A percentile compares a stretch with the other conserved stretches of the same genome.
These are phyloP conservation scores for Jatropha podagrica DNA, from an alignment of 441 rosid species.

Conservation along the genomic window DNA sequence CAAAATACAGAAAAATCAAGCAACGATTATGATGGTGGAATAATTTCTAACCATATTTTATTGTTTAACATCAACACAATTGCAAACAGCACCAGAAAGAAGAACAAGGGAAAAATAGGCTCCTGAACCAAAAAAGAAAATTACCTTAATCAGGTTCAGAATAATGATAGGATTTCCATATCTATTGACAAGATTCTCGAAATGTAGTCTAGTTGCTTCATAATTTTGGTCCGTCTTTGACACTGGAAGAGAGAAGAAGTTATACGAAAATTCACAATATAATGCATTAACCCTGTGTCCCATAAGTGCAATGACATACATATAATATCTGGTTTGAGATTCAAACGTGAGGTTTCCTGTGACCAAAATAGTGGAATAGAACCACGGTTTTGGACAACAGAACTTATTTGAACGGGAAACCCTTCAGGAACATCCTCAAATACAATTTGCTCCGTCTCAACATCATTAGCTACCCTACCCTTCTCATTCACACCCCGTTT, in stretches of 20 bases:
- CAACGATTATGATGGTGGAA: slow-evolving; percentile 13
- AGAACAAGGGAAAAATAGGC: not conserved
- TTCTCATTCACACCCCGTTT: slow-evolving; percentile 96
- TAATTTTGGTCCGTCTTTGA: slow-evolving; percentile 85
- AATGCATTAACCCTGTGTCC: slow-evolving; percentile 4
- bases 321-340: slow-evolving; percentile 93
- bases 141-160: slow-evolving; percentile 91
- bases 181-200: slow-evolving; percentile 88
- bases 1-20: slow-evolving; percentile 22
- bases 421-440: slow-evolving; percentile 85
- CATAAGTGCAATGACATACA: slow-evolving; percentile 48
- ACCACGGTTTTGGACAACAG: slow-evolving; percentile 95
- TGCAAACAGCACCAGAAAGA: not conserved
- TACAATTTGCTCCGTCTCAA: slow-evolving; percentile 97
- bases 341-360: slow-evolving; percentile 97
- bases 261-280: slow-evolving; percentile 13
- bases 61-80: slow-evolving; percentile 13
- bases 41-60: slow-evolving; percentile 11
- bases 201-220: slow-evolving; percentile 94
- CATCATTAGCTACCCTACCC: slow-evolving; percentile 99
- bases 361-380: slow-evolving; percentile 99
- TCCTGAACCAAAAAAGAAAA: slow-evolving; percentile 25
- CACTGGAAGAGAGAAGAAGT: slow-evolving; percentile 47
- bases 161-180: slow-evolving; percentile 96
- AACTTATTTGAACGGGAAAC: slow-evolving; percentile 73